These are phyloP conservation scores for Clathrus columnatus DNA, from an alignment of 768 basidiomycete species.

Conservation along the genomic window DNA sequence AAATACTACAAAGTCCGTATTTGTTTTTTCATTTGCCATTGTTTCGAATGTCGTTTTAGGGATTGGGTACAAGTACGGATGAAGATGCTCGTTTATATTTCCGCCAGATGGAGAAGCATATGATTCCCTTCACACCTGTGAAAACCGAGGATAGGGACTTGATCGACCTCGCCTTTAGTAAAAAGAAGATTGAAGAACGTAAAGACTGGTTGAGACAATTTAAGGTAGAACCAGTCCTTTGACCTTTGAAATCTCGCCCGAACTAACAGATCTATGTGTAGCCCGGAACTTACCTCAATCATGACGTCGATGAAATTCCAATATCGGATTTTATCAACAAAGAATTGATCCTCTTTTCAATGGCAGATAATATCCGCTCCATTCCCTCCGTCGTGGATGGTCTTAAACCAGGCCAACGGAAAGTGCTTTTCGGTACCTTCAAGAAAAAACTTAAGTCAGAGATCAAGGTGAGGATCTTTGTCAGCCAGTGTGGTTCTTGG, in stretches of 20 bases:
- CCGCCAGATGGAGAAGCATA: constrained; percentile 82
- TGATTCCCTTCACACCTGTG: constrained; percentile 82
- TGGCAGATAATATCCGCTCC: constrained; percentile 98
- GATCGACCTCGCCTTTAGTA: constrained; percentile 97
- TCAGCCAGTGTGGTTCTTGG: not conserved
- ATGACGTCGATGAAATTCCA: constrained; percentile 76
- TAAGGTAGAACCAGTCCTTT: constrained; percentile 42
- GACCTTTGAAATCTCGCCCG: not conserved
- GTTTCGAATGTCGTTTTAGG: constrained; percentile 38
- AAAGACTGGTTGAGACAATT: constrained; percentile 97
- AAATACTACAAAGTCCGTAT: constrained; percentile 94
- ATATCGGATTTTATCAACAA: constrained; percentile 96
- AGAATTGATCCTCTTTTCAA: constrained; percentile 96
- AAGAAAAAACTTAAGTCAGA: constrained; percentile 88
- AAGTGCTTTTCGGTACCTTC: constrained; percentile 94
- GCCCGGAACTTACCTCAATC: constrained; percentile 93
- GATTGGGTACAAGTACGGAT: constrained; percentile 89
- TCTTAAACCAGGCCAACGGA: constrained; percentile 94
- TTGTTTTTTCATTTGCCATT: not conserved
- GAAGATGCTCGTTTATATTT: constrained; percentile 91
- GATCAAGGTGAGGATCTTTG: constrained; percentile 54
- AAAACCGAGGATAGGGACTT: constrained; percentile 78
- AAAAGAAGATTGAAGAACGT: constrained; percentile 97
- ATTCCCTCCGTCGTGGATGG: constrained; percentile 93
- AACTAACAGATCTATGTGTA: constrained; percentile 21